Base-by-base conservation (phyloP, 768 basidiomycete species). In the Boletus rex-veris region DNA sequence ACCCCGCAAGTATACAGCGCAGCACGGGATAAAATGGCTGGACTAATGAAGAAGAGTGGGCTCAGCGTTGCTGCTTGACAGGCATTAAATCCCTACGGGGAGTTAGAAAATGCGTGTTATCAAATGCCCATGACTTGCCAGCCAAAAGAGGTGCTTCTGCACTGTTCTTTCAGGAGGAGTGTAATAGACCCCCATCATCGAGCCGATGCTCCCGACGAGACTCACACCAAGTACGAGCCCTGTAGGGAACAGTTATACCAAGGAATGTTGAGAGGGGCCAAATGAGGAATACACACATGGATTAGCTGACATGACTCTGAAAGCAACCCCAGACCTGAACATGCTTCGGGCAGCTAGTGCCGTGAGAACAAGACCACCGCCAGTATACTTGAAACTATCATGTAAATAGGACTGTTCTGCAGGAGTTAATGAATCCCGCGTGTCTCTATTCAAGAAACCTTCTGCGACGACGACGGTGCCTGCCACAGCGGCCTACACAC, bases 1-100 rank as follows among this genome's bases (percentile, higher is more conserved):
- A 90, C 82, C 26, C 91, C 91, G 36, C 84, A 80, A 0, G 92
- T 94, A 72, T 96, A 96, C 3, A 96, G 74, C 6, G 90, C 92
- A 9, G 92, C 92, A 30, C 92, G 84, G 16, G 87, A 86, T 46
- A 96, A 79, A 58, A 95, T 80, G 12, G 89, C 90, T 3, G 92
- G 92, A 63, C 77, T 85, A 43, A 93, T 70, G 79, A 95, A 93
- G 75, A 92, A 92, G n/a, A 96, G 68, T 3, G 92, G 92, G 57
- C 87, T 88, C 39, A 96, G 76, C 3, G 89, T 90, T 7, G 90
- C 87, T 7, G 90, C 90, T 73, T 95, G 92, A 67, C 83, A 90
- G 4, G 79, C 85, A 58, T 93, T 90, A 72, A 96, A 95, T 5
- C 84, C 85, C 88, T 90, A 4, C 7, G 15, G 21, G 35, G 43